A percentile compares a stretch with the other conserved stretches of the same genome.
These are phyloP conservation scores for Penicillium chermesinum DNA, from an alignment of 495 filamentous ascomycete species.

Conservation along the genomic window DNA sequence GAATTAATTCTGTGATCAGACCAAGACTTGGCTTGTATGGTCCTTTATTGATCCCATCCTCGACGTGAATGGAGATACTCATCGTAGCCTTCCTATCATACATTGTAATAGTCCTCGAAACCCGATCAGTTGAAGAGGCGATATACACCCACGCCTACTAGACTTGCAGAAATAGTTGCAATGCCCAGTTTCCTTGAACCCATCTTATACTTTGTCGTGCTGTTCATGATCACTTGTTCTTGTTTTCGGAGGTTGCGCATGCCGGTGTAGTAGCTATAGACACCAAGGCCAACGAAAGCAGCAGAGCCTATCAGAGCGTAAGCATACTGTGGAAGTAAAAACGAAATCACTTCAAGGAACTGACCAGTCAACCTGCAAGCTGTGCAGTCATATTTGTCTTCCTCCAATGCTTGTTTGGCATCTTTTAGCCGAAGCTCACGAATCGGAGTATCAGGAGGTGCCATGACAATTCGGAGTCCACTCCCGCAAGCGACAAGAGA, in stretches of 20 bases:
- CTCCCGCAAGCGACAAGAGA: no score
- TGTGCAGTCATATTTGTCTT: conserved; percentile 63
- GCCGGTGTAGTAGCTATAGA: conserved; percentile 81
- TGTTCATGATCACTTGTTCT: conserved; percentile 61
- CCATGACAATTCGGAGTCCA: conserved; percentile 18
- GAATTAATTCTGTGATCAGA: no score
- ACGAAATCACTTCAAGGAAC: conserved; percentile 6
- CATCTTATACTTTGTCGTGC: conserved; percentile 72
- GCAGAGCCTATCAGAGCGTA: conserved; percentile 54
- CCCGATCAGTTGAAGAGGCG: conserved; percentile 48
- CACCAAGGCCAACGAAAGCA: conserved; percentile 84
- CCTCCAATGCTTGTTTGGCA: conserved; percentile 48
- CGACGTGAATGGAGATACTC: not conserved
- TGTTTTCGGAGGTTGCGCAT: conserved; percentile 68
- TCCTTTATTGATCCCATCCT: no score
- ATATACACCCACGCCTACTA: conserved; percentile 66
- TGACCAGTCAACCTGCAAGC: conserved; percentile 64
- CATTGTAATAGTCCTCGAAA: not conserved
- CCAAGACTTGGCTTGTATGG: no score
- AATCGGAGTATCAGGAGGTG: conserved; percentile 12
- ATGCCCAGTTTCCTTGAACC: conserved; percentile 64
- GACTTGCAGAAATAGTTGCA: conserved; percentile 59
- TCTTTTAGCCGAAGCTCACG: conserved; percentile 31
- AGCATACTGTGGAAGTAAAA: conserved; percentile 11
- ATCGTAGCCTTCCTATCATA: not conserved